Base-by-base conservation (phyloP, 2,329 filamentous ascomycete genomes). In the Macroventuria anomochaeta region DNA sequence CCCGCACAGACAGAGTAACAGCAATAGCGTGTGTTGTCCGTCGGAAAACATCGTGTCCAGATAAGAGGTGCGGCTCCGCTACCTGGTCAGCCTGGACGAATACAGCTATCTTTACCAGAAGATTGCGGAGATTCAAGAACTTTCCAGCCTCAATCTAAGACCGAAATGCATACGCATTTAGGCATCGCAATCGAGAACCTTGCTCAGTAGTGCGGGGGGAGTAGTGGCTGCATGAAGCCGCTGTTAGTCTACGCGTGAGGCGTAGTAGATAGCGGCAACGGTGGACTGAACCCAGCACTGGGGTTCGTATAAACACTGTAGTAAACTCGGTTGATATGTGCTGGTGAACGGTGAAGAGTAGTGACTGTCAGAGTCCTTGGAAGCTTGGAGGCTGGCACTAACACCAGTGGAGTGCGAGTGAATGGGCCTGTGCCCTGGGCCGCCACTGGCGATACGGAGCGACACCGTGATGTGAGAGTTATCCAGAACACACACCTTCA, bases 51-150 rank as follows among this genome's bases (percentile, higher is more conserved):
- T 7, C 15, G 1, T 39, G 31, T 11, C 18, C 31, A 36, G 36
- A 52, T 52, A 46, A 44, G 33, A 41, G 11, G 2, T 41, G 36
- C 26, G 41, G 36, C 41, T 46, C 42, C 41, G 49, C 32, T n/a
- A n/a, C 26, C 37, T 49, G 49, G 41, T 53, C 28, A 36, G 7
- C 15, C 36, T 41, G 17, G 13, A 33, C 36, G 6, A 41, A 53
- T 53, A 6, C 23, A 39, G 49, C 8, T 29, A 53, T 46, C 18
- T 29, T 46, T 46, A 20, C 46, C 46, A 49, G 38, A n/a, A 15
- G 23, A 32, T 32, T 42, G 42, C 37, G 25, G 43, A 41, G 38
- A 31, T 40, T 18, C 13, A 13, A 11, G 21, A 18, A 12, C 3
- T 10, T 1, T 15, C 17, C 12, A 32, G 11, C 25, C 23, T 32